These are phyloP conservation scores for Kwoniella bestiolae DNA, from an alignment of 768 basidiomycete species.

Conservation along the genomic window DNA sequence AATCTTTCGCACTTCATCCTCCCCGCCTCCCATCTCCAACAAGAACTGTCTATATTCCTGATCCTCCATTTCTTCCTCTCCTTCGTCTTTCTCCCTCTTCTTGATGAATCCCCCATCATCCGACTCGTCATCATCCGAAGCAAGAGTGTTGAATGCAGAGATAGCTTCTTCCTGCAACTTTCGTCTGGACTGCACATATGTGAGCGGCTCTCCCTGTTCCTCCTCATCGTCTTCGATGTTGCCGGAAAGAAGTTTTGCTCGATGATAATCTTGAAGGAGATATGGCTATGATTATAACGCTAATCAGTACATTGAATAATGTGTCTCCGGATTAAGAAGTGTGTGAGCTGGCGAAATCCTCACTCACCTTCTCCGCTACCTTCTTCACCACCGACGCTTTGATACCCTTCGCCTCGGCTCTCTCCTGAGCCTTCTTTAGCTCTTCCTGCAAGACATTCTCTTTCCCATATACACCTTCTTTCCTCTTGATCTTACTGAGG, in stretches of 20 bases:
- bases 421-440: constrained; percentile 36
- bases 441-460: constrained; percentile 70
- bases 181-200: constrained; percentile 78
- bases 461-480: constrained; percentile 78
- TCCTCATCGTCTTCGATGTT: constrained; percentile 30
- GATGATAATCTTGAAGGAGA: constrained; percentile 58
- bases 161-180: constrained; percentile 79
- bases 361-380: constrained; percentile 32
- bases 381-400: constrained; percentile 6
- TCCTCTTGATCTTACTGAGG: constrained; percentile 77
- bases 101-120: constrained; percentile 63
- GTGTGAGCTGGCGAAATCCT: too few species aligned
- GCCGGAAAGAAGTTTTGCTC: constrained; percentile 53
- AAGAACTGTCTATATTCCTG: constrained; percentile 84
- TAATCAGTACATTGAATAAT: too few species aligned
- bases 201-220: constrained; percentile 59
- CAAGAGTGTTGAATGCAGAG: constrained; percentile 70
- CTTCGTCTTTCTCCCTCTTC: constrained; percentile 71
- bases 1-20: constrained; percentile 68
- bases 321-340: too few species aligned
- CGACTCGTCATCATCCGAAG: constrained; percentile 37
- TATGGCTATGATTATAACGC: too few species aligned
- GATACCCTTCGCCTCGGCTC: constrained; percentile 29
- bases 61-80: constrained; percentile 76
- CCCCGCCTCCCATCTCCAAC: constrained; percentile 71